Evolutionary conservation across 768 basidiomycete genomes (phyloP).

Genomic region (Kwoniella sp.): DNA sequence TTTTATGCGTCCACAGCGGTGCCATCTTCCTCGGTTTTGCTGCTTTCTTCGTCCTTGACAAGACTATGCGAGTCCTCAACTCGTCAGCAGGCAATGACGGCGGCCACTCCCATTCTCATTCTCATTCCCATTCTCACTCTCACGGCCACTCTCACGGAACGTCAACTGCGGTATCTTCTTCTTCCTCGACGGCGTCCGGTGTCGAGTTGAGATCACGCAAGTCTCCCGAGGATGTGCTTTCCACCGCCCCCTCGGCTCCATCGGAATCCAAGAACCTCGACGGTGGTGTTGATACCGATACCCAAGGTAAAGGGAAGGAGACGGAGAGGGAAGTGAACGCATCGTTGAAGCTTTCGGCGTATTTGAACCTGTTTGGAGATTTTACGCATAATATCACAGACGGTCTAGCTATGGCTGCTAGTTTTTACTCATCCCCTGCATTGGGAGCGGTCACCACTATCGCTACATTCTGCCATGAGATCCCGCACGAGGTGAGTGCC

Average conservation of each 20-base stretch:
- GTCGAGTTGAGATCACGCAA: conserved; percentile 54
- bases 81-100: conserved; percentile 62
- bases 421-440: conserved; percentile 93
- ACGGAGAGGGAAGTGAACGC: conserved; percentile 34
- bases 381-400: conserved; percentile 95
- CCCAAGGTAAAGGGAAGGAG: conserved; percentile 7
- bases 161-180: conserved; percentile 21
- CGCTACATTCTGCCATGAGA: conserved; percentile 92
- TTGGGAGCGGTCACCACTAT: conserved; percentile 94
- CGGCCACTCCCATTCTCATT: conserved; percentile 65
- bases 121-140: conserved; percentile 59
- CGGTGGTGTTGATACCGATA: background rate
- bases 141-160: conserved; percentile 53
- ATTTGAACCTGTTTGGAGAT: conserved; percentile 88
- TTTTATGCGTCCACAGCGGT: conserved; percentile 24
- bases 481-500: conserved; percentile 71
- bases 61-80: conserved; percentile 78
- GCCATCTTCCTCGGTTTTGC: conserved; percentile 85
- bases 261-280: background rate
- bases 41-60: conserved; percentile 90
- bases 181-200: background rate
- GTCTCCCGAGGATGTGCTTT: conserved; percentile 35
- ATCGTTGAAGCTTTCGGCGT: conserved; percentile 75
- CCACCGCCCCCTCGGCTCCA: conserved; percentile 23
- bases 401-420: conserved; percentile 90